Conservation (phyloP, 1,284 basidiomycete genomes). For the Cutaneotrichosporon daszewskae region DNA sequence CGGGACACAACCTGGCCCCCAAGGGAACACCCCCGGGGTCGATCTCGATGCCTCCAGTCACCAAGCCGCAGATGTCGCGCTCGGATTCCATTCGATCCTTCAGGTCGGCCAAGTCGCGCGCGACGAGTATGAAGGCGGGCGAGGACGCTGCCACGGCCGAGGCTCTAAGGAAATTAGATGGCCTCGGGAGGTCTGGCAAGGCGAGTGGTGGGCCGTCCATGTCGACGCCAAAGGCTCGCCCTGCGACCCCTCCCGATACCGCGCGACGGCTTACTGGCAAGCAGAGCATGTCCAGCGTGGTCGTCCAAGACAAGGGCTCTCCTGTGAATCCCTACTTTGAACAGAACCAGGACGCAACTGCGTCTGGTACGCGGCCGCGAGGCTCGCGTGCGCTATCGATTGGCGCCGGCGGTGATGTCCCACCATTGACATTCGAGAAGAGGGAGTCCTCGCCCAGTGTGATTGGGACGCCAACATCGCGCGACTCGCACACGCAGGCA, state of each 20-base stretch:
- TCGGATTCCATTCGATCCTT: conserved; percentile 20
- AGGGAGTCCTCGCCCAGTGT: conserved; percentile 84
- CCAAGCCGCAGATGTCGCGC: conserved; percentile 4
- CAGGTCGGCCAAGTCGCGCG: conserved; percentile 7
- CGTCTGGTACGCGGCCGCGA: neutral
- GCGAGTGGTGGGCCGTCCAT: conserved; percentile 34
- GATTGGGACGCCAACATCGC: conserved; percentile 52
- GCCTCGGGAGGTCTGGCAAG: conserved; percentile 55
- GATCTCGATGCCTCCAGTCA: conserved; percentile 43
- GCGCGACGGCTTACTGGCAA: conserved; percentile 5
- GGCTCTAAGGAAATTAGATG: conserved; percentile 88
- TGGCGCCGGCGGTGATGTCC: conserved; percentile 10
- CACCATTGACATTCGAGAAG: conserved; percentile 50
- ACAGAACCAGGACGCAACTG: neutral
- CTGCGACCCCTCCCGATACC: conserved; percentile 57
- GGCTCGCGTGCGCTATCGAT: conserved; percentile 3
- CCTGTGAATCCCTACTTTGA: conserved; percentile 30
- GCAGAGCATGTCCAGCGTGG: conserved; percentile 8
- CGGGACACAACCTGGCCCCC: conserved; percentile 44
- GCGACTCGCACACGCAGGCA: conserved; percentile 41
- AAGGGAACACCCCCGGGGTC: conserved; percentile 23
- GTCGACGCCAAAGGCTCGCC: conserved; percentile 50
- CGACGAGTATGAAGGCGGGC: conserved; percentile 20
- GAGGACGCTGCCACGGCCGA: conserved; percentile 78
- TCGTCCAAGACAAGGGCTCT: conserved; percentile 19